These are phyloP conservation scores for Geranium rotundifolium DNA, from an alignment of 345 rosid genomes.

Conservation along the genomic window DNA sequence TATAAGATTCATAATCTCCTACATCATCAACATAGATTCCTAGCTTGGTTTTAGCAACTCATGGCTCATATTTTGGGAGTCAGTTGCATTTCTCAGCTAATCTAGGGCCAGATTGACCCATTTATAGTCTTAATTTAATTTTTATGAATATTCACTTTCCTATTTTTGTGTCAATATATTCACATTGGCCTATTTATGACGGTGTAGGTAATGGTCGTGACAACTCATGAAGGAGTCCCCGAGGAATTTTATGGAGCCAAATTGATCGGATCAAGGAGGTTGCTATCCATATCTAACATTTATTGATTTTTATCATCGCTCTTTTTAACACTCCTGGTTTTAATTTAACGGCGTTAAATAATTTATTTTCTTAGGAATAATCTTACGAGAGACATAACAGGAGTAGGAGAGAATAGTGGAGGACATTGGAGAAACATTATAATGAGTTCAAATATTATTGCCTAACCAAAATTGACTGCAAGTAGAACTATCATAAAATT, in stretches of 20 bases:
- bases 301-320: neutral
- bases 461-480: no score
- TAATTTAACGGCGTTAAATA: no score
- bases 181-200: slow-evolving; percentile 6
- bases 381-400: no score
- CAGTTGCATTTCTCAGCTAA: neutral
- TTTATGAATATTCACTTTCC: neutral
- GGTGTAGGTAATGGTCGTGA: slow-evolving; percentile 81
- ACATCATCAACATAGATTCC: no score
- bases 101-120: neutral
- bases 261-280: slow-evolving; percentile 92
- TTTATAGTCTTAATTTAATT: neutral
- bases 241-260: slow-evolving; percentile 90
- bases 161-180: neutral
- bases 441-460: no score
- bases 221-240: slow-evolving; percentile 98
- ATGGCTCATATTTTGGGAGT: neutral
- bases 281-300: slow-evolving; percentile 7
- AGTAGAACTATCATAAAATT: no score
- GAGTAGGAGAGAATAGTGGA: neutral
- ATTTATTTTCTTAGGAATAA: no score
- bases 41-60: neutral
- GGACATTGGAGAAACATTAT: no score
- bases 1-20: no score
- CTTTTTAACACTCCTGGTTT: neutral